Evolutionary conservation across 129 eudicot genomes (phyloP), one percentile per base, ranked within the genome.

Genomic region (Mikania micrantha): DNA sequence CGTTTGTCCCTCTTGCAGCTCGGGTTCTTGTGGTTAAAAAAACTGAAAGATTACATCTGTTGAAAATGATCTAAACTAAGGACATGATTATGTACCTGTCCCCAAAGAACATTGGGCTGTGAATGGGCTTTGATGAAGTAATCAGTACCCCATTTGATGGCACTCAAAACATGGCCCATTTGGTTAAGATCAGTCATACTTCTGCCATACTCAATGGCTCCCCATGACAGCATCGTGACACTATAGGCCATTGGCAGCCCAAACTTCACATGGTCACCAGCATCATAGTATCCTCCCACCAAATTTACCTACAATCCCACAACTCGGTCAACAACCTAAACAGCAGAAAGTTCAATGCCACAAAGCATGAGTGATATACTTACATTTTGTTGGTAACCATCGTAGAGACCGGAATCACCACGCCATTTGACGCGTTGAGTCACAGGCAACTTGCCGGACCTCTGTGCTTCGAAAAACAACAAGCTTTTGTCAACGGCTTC

Each of bases 71-170:
- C 27, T 38, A n/a, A n/a, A n/a, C n/a, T 4, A 25, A 16, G 22
- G 31, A 32, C 15, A 39, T 8, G 7, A 20, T 7, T 28, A 78
- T 1, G 3, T 61, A 53, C 96, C 89, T 85, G 89, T 67, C 79
- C 96, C 87, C 85, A 89, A 39, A 89, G 90, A 65, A 89, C 84
- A 81, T 83, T 75, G 25, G 96, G 96, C 61, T 89, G 67, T 28
- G 90, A 66, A 58, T 89, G 96, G 38, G 93, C 90, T 68, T 85
- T 85, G 78, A 89, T 72, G 90, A 89, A 83, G 68, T 89, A 89
- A 66, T 88, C 92, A 78, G 96, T 85, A 12, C 92, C 96, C 96
- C 96, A 88, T 76, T 83, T 85, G 78, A 88, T 89, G 31, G 96
- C 82, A 58, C 47, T 79, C 74, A 89, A 81, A 39, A 80, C 71